Conservation (phyloP, 371 early-diverging fungal species). For the Chytridium lagenaria region DNA sequence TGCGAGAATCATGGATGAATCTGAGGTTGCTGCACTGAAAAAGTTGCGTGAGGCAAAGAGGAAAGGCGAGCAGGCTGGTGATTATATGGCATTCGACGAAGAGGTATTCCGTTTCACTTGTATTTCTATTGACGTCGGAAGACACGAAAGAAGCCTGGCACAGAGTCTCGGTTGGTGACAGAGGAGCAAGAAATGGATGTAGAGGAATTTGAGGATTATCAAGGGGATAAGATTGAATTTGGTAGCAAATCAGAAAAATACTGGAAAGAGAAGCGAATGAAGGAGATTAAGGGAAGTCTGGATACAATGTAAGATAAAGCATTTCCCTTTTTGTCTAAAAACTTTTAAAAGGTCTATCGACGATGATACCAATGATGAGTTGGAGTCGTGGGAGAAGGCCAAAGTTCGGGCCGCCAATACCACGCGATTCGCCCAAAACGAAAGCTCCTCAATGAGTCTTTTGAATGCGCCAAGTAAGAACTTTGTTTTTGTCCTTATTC, state of each 20-base stretch:
- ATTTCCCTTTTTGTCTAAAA: background rate
- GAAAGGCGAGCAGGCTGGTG: conserved; percentile 25
- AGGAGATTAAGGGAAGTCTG: conserved; percentile 34
- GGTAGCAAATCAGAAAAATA: conserved; percentile 43
- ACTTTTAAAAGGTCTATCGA: background rate
- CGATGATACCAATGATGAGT: background rate
- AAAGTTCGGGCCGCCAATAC: background rate
- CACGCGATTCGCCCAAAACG: too few relatives aligned
- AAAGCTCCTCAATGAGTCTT: too few relatives aligned
- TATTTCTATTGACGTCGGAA: background rate
- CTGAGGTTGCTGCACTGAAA: conserved; percentile 43
- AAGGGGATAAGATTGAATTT: conserved; percentile 45
- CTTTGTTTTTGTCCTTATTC: background rate
- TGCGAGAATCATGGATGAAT: conserved; percentile 37
- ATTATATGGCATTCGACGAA: background rate
- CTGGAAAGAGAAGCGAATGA: conserved; percentile 26
- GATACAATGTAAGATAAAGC: background rate
- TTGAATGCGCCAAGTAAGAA: background rate
- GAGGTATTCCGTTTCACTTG: background rate
- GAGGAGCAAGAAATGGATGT: conserved; percentile 51
- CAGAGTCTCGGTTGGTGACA: conserved; percentile 45
- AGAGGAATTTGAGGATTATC: conserved; percentile 53
- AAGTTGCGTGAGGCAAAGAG: conserved; percentile 44
- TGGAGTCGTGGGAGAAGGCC: background rate
- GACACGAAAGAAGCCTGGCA: background rate